Base-by-base conservation (phyloP, 805 yeast genomes). In the Starmerella bombicola region DNA sequence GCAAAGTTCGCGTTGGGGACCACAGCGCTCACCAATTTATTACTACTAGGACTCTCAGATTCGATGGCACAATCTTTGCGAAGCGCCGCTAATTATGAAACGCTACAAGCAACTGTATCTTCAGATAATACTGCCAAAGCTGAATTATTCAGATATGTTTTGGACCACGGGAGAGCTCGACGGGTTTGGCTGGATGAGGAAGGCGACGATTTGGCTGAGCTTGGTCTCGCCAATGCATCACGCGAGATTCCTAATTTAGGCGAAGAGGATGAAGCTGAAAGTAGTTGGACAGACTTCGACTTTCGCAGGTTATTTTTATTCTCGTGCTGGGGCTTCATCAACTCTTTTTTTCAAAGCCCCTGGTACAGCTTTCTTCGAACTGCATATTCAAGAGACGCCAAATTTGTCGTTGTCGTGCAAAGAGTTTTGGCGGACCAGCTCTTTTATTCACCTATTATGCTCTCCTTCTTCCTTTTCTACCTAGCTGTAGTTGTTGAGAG, bases 371-470 rank as follows among this genome's bases (percentile, higher is more conserved):
- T 86, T 43, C 67, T 88, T 45, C 86, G 88, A 55, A 64, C 67
- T 35, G 74, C 82, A 48, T 88, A 80, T 58, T 74, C 79, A 4
- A 78, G 76, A 42, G 85, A 81, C 15, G 74, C 81, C n/a, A 69
- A 82, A 45, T 78, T 86, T 2, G 45, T 65, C 17, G 82, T 85
- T 41, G 93, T 82, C 5, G 66, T 88, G 25, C 79, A 86, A 48
- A 72, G 95, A 42, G 96, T 84, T 0, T 62, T 88, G 41, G 79
- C 93, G 0, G 98, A 88, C 57, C 97, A 91, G 59, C 62, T 86
- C 37, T 71, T 85, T 43, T 91, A 78, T 58, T 85, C 96, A 1
- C 98, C 98, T 2, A 55, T 86, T 2, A 80, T 91, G 3, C 66
- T 88, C 33, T 76, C 78, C 25, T 71, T 75, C 31, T 88, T 91